These are phyloP conservation scores for Naganishia kalamii DNA, from an alignment of 768 basidiomycete genomes.

Conservation along the genomic window DNA sequence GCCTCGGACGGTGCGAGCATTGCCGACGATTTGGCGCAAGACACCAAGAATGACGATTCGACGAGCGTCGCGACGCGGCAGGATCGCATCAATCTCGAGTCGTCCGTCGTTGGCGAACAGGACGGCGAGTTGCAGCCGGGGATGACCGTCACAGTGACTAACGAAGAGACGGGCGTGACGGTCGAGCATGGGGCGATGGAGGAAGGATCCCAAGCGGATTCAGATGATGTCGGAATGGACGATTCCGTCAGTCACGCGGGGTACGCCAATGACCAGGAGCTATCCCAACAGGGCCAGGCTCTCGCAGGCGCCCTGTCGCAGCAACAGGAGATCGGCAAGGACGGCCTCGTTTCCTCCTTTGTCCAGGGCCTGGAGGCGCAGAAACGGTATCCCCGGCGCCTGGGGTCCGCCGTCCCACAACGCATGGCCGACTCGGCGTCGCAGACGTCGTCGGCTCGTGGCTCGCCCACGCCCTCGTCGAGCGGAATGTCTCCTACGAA, in stretches of 20 bases:
- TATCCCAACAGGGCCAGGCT: not conserved
- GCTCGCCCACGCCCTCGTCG: not conserved
- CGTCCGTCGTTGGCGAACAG: not conserved
- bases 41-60: not conserved
- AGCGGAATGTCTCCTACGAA: not conserved
- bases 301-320: not conserved
- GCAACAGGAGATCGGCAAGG: not conserved
- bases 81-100: not conserved
- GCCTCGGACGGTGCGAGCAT: not conserved
- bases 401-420: not conserved
- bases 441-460: not conserved
- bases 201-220: not conserved
- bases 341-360: not conserved
- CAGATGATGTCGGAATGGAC: not conserved
- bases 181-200: not conserved
- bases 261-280: not conserved
- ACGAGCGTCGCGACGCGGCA: not conserved
- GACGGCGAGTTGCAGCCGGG: not conserved
- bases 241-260: not conserved
- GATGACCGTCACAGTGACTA: not conserved
- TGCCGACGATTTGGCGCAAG: not conserved
- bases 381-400: not conserved
- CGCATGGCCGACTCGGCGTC: constrained; percentile 1
- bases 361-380: not conserved
- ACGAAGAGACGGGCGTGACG: not conserved